Evolutionary conservation across 139 green algal genomes (phyloP).

Genomic region (Chlorella sp.): DNA sequence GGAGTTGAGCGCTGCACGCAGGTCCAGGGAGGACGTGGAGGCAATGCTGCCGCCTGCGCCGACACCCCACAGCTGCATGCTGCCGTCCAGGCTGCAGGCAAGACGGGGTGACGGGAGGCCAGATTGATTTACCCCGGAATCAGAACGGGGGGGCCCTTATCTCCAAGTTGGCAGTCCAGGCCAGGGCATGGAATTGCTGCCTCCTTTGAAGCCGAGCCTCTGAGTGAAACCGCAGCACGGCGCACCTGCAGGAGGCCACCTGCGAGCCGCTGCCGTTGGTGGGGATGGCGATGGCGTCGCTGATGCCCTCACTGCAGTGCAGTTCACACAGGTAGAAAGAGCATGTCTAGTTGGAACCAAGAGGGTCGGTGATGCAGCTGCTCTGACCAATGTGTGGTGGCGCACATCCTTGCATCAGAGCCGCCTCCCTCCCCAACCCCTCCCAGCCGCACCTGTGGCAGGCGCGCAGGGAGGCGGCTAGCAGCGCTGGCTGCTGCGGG

Average conservation of each 20-base stretch:
- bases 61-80: background rate
- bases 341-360: background rate
- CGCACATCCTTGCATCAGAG: background rate
- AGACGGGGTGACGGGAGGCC: background rate
- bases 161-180: too few relatives aligned
- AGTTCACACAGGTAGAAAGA: background rate
- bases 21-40: background rate
- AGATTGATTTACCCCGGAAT: too few relatives aligned
- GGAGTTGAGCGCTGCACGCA: background rate
- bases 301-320: background rate
- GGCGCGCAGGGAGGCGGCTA: background rate
- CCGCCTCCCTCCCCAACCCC: background rate
- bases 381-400: background rate
- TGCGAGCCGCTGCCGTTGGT: too few relatives aligned
- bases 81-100: slow-evolving; percentile 11
- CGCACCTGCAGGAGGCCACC: background rate
- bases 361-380: background rate
- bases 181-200: background rate
- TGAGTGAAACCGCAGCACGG: too few relatives aligned
- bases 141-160: too few relatives aligned
- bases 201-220: background rate
- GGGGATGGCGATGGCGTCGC: background rate
- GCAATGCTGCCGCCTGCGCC: background rate
- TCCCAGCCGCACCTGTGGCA: background rate
- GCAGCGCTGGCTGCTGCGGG: background rate